Base-by-base conservation (phyloP, 345 rosid genomes). In the Euphorbia peplus region DNA sequence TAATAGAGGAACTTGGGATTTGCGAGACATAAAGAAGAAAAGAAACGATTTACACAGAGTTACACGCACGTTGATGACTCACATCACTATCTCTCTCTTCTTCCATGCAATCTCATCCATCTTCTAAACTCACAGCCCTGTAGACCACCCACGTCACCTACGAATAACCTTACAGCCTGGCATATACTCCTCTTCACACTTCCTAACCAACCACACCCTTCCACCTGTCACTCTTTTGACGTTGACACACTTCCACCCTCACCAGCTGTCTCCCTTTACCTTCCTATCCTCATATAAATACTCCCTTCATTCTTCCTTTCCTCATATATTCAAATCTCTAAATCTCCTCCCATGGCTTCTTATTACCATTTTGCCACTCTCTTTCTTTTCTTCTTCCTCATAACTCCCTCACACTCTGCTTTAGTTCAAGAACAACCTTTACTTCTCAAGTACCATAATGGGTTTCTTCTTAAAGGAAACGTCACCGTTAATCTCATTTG, bases 371-470 rank as follows among this genome's bases (percentile, higher is more conserved):
- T 69, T 70, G 76, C 84, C 85, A 66, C 68, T 73, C 37, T 29
- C 39, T 57, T 3, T 10, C 22, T 79, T 52, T 35, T 77, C 60
- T 39, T 67, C 61, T 18, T 69, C 63, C 57, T 35, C n/a, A 3
- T 73, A 28, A 53, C 52, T 8, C 65, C 76, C 0, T 68, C 76
- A 25, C 32, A 77, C 59, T 78, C 87, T 16, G 96, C 80, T 54
- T 66, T 92, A 42, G 96, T 88, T 51, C 70, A 92, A 67, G 83
- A 92, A 18, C 98, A 90, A 56, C 98, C 98, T 0, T 84, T 92
- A 3, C 83, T 85, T 16, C 80, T 89, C 4, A 85, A 81, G 35
- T 87, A 87, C 79, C 95, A 87, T 68, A 87, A 83, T 79, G 88
- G 89, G 2, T 73, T 78, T 3, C 95, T 86, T 32, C 75, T 84